Conservation (phyloP, 495 filamentous ascomycete genomes). For the Margaritispora aquatica region DNA sequence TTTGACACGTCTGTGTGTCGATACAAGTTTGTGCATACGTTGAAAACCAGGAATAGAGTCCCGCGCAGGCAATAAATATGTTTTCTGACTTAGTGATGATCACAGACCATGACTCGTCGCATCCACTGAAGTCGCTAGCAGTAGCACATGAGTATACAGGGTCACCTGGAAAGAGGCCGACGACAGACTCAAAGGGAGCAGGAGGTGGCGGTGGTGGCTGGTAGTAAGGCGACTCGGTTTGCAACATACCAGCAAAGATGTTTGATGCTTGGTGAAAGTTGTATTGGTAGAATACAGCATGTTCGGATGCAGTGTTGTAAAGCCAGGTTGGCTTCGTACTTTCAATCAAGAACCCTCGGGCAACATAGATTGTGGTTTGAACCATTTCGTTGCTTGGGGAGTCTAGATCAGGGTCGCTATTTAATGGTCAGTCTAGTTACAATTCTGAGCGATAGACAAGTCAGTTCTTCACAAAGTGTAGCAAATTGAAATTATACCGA, state of each 20-base stretch:
- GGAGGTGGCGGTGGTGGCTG: conserved; percentile 15
- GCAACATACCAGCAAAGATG: conserved; percentile 55
- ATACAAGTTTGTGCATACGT: conserved; percentile 38
- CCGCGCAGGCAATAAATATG: conserved; percentile 45
- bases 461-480: too few relatives aligned
- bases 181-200: conserved; percentile 21
- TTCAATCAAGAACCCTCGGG: conserved; percentile 38
- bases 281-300: conserved; percentile 70
- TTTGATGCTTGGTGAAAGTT: conserved; percentile 61
- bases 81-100: conserved; percentile 39
- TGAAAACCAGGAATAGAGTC: conserved; percentile 58
- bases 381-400: conserved; percentile 49
- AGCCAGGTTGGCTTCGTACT: conserved; percentile 52
- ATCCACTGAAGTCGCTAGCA: conserved; percentile 23
- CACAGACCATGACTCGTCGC: conserved; percentile 45
- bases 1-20: conserved; percentile 31
- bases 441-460: too few relatives aligned
- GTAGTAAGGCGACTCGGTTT: conserved; percentile 22
- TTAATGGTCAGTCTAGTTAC: too few relatives aligned
- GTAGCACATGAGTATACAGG: conserved; percentile 29
- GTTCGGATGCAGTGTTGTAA: conserved; percentile 69
- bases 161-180: conserved; percentile 32
- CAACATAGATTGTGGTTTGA: conserved; percentile 43
- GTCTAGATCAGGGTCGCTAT: conserved; percentile 45
- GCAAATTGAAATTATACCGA: too few relatives aligned